Evolutionary conservation across 768 basidiomycete genomes (phyloP).

Genomic region (Xerocomus potaroensis): DNA sequence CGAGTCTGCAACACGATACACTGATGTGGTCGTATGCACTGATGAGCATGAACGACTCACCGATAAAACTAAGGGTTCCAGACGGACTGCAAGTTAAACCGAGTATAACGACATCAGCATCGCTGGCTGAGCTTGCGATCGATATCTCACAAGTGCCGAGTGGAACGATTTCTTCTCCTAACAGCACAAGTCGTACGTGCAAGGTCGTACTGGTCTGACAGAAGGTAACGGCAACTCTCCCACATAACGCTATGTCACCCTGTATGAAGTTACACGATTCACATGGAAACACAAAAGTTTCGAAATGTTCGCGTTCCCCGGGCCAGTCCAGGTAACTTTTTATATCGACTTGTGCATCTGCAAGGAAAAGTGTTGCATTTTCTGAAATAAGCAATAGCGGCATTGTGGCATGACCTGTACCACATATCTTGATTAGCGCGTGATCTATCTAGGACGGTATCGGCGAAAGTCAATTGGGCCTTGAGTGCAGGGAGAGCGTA

Average conservation of each 20-base stretch:
- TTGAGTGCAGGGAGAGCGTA: slow-evolving; percentile 31
- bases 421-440: slow-evolving; percentile 36
- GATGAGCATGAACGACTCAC: slow-evolving; percentile 31
- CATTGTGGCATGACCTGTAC: slow-evolving; percentile 24
- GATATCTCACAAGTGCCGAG: slow-evolving; percentile 21
- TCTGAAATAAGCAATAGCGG: slow-evolving; percentile 33
- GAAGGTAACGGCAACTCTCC: slow-evolving; percentile 19
- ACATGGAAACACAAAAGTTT: slow-evolving; percentile 30
- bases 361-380: slow-evolving; percentile 32
- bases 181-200: slow-evolving; percentile 19
- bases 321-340: slow-evolving; percentile 25
- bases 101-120: not conserved
- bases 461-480: slow-evolving; percentile 4
- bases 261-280: slow-evolving; percentile 27
- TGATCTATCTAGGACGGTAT: slow-evolving; percentile 40
- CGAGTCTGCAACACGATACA: slow-evolving; percentile 31
- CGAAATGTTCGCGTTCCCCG: slow-evolving; percentile 24
- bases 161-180: slow-evolving; percentile 17
- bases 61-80: slow-evolving; percentile 47
- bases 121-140: slow-evolving; percentile 6
- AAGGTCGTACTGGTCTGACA: slow-evolving; percentile 16
- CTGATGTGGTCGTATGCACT: not conserved
- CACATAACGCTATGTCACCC: slow-evolving; percentile 3
- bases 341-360: slow-evolving; percentile 26
- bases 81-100: slow-evolving; percentile 36